Base-by-base conservation (phyloP, 192 early-diverging fungal species). In the Phlyctochytrium bullatum region DNA sequence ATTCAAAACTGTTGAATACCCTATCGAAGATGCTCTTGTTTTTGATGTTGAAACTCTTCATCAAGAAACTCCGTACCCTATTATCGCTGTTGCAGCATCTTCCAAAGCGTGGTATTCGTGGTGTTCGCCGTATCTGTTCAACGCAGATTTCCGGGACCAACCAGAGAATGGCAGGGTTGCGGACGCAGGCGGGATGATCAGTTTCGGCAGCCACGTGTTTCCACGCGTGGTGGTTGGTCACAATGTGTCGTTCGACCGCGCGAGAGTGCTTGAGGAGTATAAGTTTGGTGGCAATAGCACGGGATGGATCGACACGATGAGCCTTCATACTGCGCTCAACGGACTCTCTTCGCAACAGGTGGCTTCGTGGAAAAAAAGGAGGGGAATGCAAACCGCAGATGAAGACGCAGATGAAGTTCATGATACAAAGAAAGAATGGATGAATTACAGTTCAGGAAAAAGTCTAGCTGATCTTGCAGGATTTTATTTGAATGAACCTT, bases 281-380 rank as follows among this genome's bases (percentile, higher is more conserved):
- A 74, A 67, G 33, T 17, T 88, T 1, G 75, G 83, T n/a, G 65
- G 73, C 12, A 79, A 88, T 10, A 68, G 74, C 10, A 78, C 83
- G 23, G 79, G 77, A 23, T 97, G 87, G 72, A 51, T 98, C 6
- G 97, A 98, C 73, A 98, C 97, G 1, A 90, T 98, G 89, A 91
- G 89, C 67, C 78, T 98, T 52, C 97, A 98, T 63, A 89, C 89
- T 30, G 89, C 94, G 3, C 86, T 89, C 3, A 88, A 90, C 36
- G 97, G 97, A 2, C 77, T 98, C 14, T 96, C 92, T 36, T 87
- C 86, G 23, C 94, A 93, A 73, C 97, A 98, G 74, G 81, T 94
- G 27, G 80, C 85, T 10, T 68, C 78, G 24, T 98, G 94, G 93
- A 81, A 79, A 51, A 85, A 90, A 68, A 60, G 83, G 36, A 91